Percentiles rank a stretch among this genome's conserved stretches.
phyloP scores from a whole-genome alignment of 345 rosid species.

The Cochlearia excelsa region DNA sequence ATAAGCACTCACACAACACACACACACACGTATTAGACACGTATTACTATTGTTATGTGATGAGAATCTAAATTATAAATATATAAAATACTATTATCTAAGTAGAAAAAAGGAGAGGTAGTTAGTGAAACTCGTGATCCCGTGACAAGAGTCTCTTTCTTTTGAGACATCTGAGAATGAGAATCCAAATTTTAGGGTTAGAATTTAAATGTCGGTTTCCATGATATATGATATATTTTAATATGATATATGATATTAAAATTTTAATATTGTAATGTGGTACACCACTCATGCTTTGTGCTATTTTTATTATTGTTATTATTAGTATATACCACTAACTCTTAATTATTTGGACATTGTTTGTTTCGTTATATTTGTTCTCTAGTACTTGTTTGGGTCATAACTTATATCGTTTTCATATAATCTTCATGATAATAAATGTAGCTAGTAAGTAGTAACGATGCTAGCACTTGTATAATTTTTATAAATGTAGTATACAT shows the following conservation, averaged over 20 bases:
- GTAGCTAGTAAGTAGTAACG: no score
- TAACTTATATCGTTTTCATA: slow-evolving; percentile 13
- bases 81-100: background rate
- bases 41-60: slow-evolving; percentile 21
- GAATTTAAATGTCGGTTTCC: slow-evolving; percentile 34
- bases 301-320: slow-evolving; percentile 15
- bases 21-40: slow-evolving; percentile 28
- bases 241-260: no score
- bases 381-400: slow-evolving; percentile 7
- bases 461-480: background rate
- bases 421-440: background rate
- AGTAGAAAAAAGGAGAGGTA: background rate
- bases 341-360: slow-evolving; percentile 10
- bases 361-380: background rate
- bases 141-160: slow-evolving; percentile 23
- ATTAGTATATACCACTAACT: slow-evolving; percentile 33
- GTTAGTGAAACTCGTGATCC: slow-evolving; percentile 34
- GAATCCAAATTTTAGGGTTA: slow-evolving; percentile 30
- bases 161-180: slow-evolving; percentile 31
- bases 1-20: slow-evolving; percentile 19
- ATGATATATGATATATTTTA: no score
- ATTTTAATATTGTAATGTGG: slow-evolving; percentile 14
- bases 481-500: background rate
- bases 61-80: slow-evolving; percentile 11
- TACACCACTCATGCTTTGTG: slow-evolving; percentile 31